phyloP scores from a whole-genome alignment of 768 basidiomycete species.

The Scleroderma bovista region DNA sequence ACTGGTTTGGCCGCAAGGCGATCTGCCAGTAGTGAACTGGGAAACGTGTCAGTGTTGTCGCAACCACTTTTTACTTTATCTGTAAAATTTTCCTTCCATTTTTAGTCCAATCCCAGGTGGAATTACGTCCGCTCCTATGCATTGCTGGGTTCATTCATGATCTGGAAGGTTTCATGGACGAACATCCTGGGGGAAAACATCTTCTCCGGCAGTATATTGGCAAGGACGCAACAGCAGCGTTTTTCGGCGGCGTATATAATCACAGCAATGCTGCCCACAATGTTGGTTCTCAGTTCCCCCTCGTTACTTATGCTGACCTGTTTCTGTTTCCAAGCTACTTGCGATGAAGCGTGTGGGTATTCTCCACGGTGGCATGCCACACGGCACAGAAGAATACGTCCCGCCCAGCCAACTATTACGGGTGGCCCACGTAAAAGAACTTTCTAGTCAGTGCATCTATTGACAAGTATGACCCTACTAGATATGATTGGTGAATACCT shows the following conservation, averaged over 20 bases:
- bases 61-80: background rate
- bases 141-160: slow-evolving; percentile 81
- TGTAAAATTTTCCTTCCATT: background rate
- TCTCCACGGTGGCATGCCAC: slow-evolving; percentile 43
- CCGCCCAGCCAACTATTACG: slow-evolving; percentile 36
- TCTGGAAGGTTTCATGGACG: slow-evolving; percentile 55
- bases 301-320: background rate
- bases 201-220: slow-evolving; percentile 38
- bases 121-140: slow-evolving; percentile 54
- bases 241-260: slow-evolving; percentile 51
- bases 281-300: slow-evolving; percentile 17
- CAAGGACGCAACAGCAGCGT: slow-evolving; percentile 40
- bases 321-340: slow-evolving; percentile 33
- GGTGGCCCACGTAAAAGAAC: slow-evolving; percentile 21
- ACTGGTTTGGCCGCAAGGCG: slow-evolving; percentile 67
- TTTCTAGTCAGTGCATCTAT: background rate
- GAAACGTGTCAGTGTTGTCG: slow-evolving; percentile 54
- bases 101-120: slow-evolving; percentile 57
- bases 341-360: slow-evolving; percentile 65
- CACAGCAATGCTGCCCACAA: slow-evolving; percentile 58
- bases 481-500: too few species aligned
- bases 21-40: slow-evolving; percentile 77
- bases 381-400: slow-evolving; percentile 20
- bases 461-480: background rate
- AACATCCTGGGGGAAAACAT: slow-evolving; percentile 68